Percentiles rank a stretch among this genome's conserved stretches.
Evolutionary conservation across 345 rosid genomes (phyloP).

Genomic region (Linum usitatissimum): DNA sequence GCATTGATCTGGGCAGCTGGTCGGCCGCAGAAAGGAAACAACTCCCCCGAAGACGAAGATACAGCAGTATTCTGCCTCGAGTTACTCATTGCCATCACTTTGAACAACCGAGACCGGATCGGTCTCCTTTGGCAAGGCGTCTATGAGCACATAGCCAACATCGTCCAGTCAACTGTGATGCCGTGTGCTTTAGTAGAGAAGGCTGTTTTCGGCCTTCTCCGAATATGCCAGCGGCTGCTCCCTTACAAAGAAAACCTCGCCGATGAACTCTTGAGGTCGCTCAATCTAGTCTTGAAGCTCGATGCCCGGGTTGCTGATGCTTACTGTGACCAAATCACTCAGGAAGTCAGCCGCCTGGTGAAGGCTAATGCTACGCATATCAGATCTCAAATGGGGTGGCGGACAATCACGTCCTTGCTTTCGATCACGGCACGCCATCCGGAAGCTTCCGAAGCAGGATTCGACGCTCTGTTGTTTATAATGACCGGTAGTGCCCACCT

Average conservation of each 20-base stretch:
- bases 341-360: conserved; percentile 89
- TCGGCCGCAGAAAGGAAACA: conserved; percentile 82
- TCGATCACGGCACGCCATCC: conserved; percentile 92
- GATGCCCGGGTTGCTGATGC: conserved; percentile 99
- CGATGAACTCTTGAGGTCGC: conserved; percentile 92
- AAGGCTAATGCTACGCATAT: conserved; percentile 92
- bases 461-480: conserved; percentile 67
- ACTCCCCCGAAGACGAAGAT: conserved; percentile 95
- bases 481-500: conserved; percentile 80
- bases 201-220: conserved; percentile 93
- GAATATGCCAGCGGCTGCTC: conserved; percentile 92
- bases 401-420: conserved; percentile 76
- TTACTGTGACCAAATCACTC: conserved; percentile 89
- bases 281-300: conserved; percentile 92
- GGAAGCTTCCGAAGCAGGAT: conserved; percentile 97
- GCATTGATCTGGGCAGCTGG: conserved; percentile 98
- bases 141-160: conserved; percentile 90
- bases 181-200: conserved; percentile 90
- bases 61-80: conserved; percentile 98
- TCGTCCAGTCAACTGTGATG: conserved; percentile 91
- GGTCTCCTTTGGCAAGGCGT: conserved; percentile 95
- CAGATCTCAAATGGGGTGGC: conserved; percentile 92
- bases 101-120: conserved; percentile 92
- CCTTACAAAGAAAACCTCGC: conserved; percentile 97
- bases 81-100: conserved; percentile 88